A percentile compares a stretch with the other conserved stretches of the same genome.
Conservation (phyloP, 2,329 filamentous ascomycete genomes). For the Ophidiomyces ophidiicola region DNA sequence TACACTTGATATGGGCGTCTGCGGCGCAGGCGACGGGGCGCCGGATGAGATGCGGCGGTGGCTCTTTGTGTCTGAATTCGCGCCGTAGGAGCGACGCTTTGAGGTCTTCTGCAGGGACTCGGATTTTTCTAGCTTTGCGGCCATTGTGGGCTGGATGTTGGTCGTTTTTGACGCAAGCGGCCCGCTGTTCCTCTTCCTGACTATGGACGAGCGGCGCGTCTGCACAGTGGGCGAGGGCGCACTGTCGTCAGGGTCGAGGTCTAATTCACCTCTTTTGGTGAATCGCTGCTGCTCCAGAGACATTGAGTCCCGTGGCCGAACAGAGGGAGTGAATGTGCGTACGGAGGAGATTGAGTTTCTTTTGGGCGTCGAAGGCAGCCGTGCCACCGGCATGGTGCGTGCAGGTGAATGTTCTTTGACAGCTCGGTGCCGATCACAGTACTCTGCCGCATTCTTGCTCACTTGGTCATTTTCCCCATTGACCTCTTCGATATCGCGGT, state of each 20-base stretch:
- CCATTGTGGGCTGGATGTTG: slow-evolving; percentile 19
- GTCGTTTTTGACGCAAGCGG: slow-evolving; percentile 22
- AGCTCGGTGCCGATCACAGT: slow-evolving; percentile 46
- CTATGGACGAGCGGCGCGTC: slow-evolving; percentile 41
- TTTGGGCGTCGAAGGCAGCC: slow-evolving; percentile 15
- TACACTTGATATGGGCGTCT: slow-evolving; percentile 4
- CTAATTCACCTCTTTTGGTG: slow-evolving; percentile 23
- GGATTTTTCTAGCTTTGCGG: slow-evolving; percentile 18
- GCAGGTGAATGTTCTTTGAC: slow-evolving; percentile 39
- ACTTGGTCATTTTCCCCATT: slow-evolving; percentile 43
- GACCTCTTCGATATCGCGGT: slow-evolving; percentile 29
- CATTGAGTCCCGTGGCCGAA: not conserved
- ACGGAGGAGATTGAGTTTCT: slow-evolving; percentile 17
- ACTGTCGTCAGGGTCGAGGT: slow-evolving; percentile 43
- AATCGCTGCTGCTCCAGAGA: slow-evolving; percentile 6
- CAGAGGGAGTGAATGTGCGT: slow-evolving; percentile 8
- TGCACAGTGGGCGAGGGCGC: slow-evolving; percentile 59
- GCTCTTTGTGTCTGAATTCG: slow-evolving; percentile 18
- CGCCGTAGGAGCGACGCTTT: slow-evolving; percentile 22
- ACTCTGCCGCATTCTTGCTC: slow-evolving; percentile 44
- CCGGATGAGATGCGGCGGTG: slow-evolving; percentile 31
- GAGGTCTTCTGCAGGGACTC: slow-evolving; percentile 23
- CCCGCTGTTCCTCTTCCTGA: slow-evolving; percentile 19
- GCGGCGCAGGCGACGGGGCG: slow-evolving; percentile 9
- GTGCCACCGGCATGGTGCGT: slow-evolving; percentile 22